phyloP scores from a whole-genome alignment of 1,284 basidiomycete species.

The Leccinum ambiguum region DNA sequence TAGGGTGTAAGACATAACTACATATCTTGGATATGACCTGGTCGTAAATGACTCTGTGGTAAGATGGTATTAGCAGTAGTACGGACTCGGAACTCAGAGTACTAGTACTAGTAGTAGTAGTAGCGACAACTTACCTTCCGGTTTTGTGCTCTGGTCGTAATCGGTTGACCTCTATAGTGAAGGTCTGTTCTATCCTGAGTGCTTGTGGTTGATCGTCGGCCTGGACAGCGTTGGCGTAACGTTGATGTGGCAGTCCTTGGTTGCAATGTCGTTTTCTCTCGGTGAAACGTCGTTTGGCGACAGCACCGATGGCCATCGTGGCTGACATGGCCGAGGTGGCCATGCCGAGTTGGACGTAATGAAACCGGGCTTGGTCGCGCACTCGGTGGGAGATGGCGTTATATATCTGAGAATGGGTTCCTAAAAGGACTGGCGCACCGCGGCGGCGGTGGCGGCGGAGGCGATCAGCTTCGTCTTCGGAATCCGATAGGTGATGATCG shows the following conservation, averaged over 20 bases:
- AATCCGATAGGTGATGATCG: not conserved
- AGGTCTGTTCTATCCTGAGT: not conserved
- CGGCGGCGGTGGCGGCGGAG: not conserved
- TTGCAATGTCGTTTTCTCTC: not conserved
- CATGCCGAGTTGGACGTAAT: not conserved
- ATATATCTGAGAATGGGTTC: not conserved
- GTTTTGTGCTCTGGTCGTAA: not conserved
- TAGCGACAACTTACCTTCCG: not conserved
- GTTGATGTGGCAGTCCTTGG: not conserved
- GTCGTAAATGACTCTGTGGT: not conserved
- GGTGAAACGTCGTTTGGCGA: not conserved
- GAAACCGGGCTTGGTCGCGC: not conserved
- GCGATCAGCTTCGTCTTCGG: not conserved
- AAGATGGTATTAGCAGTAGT: no score
- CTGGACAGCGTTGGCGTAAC: not conserved
- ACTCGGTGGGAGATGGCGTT: not conserved
- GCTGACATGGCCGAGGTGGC: not conserved
- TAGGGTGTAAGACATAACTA: not conserved
- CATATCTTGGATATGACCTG: not conserved
- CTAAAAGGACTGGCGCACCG: not conserved
- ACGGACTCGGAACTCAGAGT: no score
- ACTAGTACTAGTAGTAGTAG: not conserved
- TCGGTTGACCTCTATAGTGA: not conserved
- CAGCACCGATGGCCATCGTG: not conserved
- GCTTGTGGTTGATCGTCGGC: not conserved